Evolutionary conservation across 345 rosid species (phyloP).

Genomic region (Eucalyptus cloeziana): DNA sequence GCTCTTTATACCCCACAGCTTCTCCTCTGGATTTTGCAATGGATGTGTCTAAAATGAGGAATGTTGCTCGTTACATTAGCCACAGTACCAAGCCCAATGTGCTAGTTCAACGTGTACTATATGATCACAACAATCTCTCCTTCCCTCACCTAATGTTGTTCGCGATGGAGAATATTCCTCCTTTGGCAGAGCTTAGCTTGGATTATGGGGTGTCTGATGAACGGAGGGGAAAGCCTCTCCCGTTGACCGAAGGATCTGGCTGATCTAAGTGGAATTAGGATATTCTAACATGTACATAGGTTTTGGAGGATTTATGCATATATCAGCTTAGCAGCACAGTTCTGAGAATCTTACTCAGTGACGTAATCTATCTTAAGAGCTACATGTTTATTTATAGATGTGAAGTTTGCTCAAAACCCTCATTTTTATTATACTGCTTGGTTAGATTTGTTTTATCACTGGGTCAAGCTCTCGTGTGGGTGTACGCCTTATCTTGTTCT

Average conservation of each 20-base stretch:
- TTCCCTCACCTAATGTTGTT: constrained; percentile 94
- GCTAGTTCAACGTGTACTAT: constrained; percentile 67
- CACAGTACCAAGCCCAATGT: constrained; percentile 81
- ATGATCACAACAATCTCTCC: constrained; percentile 82
- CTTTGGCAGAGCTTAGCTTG: constrained; percentile 83
- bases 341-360: neutral
- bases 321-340: neutral
- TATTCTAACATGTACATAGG: neutral
- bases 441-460: neutral
- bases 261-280: neutral
- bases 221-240: constrained; percentile 52
- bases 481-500: neutral
- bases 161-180: constrained; percentile 82
- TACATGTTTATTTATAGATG: neutral
- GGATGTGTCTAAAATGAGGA: constrained; percentile 95
- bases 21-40: constrained; percentile 88
- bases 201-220: constrained; percentile 92
- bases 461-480: neutral
- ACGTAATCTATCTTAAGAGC: neutral
- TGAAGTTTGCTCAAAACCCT: neutral
- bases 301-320: neutral
- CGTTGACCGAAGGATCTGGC: neutral
- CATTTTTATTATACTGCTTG: neutral
- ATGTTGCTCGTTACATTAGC: constrained; percentile 88
- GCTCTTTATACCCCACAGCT: constrained; percentile 46